These are phyloP conservation scores for Beauveria sp. DNA, from an alignment of 2,329 filamentous ascomycete species.

Conservation along the genomic window DNA sequence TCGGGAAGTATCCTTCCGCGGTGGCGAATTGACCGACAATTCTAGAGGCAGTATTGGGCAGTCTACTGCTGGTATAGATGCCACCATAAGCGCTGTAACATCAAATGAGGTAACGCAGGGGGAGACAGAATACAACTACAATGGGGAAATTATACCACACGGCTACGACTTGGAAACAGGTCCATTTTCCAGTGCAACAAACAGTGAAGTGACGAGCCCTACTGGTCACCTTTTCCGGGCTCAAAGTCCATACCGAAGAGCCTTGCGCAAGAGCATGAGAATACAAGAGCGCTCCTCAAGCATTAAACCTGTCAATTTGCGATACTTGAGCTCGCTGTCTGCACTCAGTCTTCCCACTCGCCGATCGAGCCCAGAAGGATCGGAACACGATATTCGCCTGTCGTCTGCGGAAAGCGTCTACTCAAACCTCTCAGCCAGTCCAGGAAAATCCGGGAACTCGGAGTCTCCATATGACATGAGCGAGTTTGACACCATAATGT, in stretches of 20 bases:
- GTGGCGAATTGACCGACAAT: not conserved
- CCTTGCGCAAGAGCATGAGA: slow-evolving; percentile 39
- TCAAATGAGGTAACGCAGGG: not conserved
- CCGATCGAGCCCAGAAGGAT: slow-evolving; percentile 31
- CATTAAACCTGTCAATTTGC: slow-evolving; percentile 21
- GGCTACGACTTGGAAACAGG: not conserved
- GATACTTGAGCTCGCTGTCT: slow-evolving; percentile 34
- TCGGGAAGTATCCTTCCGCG: not conserved
- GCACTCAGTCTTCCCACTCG: slow-evolving; percentile 32
- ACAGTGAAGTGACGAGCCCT: slow-evolving; percentile 35
- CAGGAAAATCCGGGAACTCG: slow-evolving; percentile 16
- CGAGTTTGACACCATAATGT: not conserved
- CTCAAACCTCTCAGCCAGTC: slow-evolving; percentile 23
- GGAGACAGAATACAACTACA: not conserved
- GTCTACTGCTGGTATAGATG: not conserved
- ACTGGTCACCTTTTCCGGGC: slow-evolving; percentile 45
- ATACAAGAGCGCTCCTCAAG: slow-evolving; percentile 13
- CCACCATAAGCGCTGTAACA: not conserved
- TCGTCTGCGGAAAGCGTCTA: slow-evolving; percentile 44
- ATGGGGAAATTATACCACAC: not conserved
- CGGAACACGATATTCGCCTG: slow-evolving; percentile 30
- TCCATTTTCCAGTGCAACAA: not conserved
- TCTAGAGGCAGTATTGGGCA: not conserved
- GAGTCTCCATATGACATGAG: not conserved
- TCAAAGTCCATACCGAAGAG: slow-evolving; percentile 47